Percentiles rank a stretch among this genome's conserved stretches.
phyloP scores from a whole-genome alignment of 768 basidiomycete genomes.

The Chalciporus sphaerocephalus region DNA sequence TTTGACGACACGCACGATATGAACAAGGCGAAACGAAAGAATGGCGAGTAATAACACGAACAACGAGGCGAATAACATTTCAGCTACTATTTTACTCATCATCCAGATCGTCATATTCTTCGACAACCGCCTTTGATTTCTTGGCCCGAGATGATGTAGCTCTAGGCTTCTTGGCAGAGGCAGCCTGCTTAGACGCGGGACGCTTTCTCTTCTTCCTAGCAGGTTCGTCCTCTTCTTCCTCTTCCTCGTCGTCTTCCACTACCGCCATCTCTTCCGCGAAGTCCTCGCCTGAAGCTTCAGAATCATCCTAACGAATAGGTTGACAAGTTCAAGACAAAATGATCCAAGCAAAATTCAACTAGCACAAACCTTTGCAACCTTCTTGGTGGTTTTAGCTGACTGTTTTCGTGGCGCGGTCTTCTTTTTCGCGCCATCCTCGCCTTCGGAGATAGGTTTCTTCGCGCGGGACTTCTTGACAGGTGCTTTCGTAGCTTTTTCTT shows the following conservation, averaged over 20 bases:
- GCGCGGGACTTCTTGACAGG: slow-evolving; percentile 33
- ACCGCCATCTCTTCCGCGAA: slow-evolving; percentile 42
- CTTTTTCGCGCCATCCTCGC: slow-evolving; percentile 39
- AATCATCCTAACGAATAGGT: slow-evolving; percentile 23
- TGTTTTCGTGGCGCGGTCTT: slow-evolving; percentile 44
- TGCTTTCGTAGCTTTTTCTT: slow-evolving; percentile 31
- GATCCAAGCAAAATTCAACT: not conserved
- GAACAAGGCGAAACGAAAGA: not conserved
- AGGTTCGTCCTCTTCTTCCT: slow-evolving; percentile 35
- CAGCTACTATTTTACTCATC: slow-evolving; percentile 19
- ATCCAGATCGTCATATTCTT: slow-evolving; percentile 38
- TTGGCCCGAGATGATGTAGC: slow-evolving; percentile 28
- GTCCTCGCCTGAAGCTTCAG: slow-evolving; percentile 45
- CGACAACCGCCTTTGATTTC: slow-evolving; percentile 45
- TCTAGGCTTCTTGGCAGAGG: slow-evolving; percentile 38
- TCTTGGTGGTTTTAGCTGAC: slow-evolving; percentile 47
- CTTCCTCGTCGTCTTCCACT: slow-evolving; percentile 47
- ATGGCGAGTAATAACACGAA: slow-evolving; percentile 8
- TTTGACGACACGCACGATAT: slow-evolving; percentile 4
- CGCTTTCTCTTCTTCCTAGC: slow-evolving; percentile 65
- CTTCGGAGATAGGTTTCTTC: slow-evolving; percentile 31
- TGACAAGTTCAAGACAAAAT: not conserved
- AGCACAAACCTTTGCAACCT: slow-evolving; percentile 35
- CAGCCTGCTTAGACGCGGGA: slow-evolving; percentile 42
- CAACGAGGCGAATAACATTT: slow-evolving; percentile 1